Base-by-base conservation (phyloP, 768 basidiomycete genomes). In the Mycena amicta region DNA sequence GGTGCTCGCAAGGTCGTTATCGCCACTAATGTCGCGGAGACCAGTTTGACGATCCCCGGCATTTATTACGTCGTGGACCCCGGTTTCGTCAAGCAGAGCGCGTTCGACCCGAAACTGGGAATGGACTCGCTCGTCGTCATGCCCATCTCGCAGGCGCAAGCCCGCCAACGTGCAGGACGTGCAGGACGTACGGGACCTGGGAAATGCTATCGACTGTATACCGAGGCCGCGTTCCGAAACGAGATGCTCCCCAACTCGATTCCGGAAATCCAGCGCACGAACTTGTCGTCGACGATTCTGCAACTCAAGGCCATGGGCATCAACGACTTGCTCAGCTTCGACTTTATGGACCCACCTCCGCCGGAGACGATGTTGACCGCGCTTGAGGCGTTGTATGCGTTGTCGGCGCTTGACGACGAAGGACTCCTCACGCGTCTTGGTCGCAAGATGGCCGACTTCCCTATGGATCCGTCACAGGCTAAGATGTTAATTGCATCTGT, bases 31-130 rank as follows among this genome's bases (percentile, higher is more conserved):
- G 95, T 98, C 54, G 97, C 97, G 2, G 97, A 99, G 79, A 98
- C 97, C 12, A 95, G 93, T 75, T 80, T 99, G 70, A 98, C 97
- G 6, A 99, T 98, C 67, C 94, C 95, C 30, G 97, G 95, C 28
- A 97, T 99, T 70, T 98, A 98, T 80, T 99, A 98, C 66, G 96
- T 99, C 66, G 89, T 99, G 61, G 97, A 99, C 70, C 96, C 97
- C 1, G 97, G 97, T 13, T 98, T 99, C 76, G 89, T 94, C 31
- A 99, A 99, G 73, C 97, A 99, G 74, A 98, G 98, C 69, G 96
- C 95, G 1, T 99, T 97, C 70, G 97, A 99, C 70, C 95, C 97
- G 20, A 83, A 93, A 52, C 77, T 98, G 61, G 97, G 95, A 63
- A 98, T 99, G 97, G 97, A 99, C 76, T 98, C 95, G 13, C 83